Evolutionary conservation across 1,139 yeast species (phyloP), one percentile per base, ranked within the genome.

Genomic region (Petasospora rhodanensis): DNA sequence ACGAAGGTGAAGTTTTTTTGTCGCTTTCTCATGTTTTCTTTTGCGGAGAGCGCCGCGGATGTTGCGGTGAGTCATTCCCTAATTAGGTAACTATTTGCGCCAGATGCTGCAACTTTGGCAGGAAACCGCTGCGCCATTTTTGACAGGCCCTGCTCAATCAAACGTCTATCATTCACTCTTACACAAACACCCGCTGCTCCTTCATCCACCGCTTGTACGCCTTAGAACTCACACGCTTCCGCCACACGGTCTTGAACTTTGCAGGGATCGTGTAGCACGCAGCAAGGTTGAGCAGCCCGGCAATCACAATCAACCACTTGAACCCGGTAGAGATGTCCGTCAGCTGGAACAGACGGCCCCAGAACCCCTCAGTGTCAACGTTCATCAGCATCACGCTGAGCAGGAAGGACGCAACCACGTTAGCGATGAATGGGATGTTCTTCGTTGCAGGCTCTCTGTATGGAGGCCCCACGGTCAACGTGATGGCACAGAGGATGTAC

Each of bases 391-490:
- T 32, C 0, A 65, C 37, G 13, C 89, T 79, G 7, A 76, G 45
- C 2, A 64, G 28, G 1, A 71, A 44, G 0, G 93, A 71, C 1
- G 62, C 44, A 0, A 65, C 46, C 32, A 85, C 66, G 31, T 89
- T 85, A 3, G 66, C 32, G 36, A 91, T 64, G 52, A 86, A 89
- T 7, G 95, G 94, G 8, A 47, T 35, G 55, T 91, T 91, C 43
- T 75, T 68, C 23, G 62, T 57, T 51, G 83, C 73, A 2, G 93
- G 79, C 52, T 84, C 81, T 40, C 98, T 70, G 56, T 86, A 93
- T n/a, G 99, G 99, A 10, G 94, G 93, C 0, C 99, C 98, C 18
- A 77, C 84, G 19, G 95, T 83, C 41, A 91, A 64, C 14, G 87
- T 76, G 21, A 86, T 64, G 0, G 97, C 96, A 37, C 80, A 73